phyloP scores from a whole-genome alignment of 441 rosid species.

The Erodium moschatum region DNA sequence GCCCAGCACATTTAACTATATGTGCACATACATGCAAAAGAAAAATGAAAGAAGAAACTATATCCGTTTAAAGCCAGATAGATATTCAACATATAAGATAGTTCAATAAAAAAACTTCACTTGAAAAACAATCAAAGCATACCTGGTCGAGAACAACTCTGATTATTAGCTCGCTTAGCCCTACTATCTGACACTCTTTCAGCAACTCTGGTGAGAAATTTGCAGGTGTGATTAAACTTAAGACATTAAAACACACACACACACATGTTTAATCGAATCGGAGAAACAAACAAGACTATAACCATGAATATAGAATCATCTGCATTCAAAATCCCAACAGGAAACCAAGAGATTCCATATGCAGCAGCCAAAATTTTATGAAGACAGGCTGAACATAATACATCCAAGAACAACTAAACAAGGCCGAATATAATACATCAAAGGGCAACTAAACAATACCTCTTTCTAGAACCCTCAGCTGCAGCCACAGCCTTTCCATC shows the following conservation, averaged over 20 bases:
- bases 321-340: neutral
- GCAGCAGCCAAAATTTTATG: neutral
- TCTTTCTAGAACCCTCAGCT: constrained; percentile 65
- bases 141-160: constrained; percentile 56
- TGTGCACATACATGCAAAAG: neutral
- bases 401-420: constrained; percentile 11
- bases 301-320: constrained; percentile 4
- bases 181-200: constrained; percentile 55
- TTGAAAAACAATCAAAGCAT: constrained; percentile 10
- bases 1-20: constrained; percentile 2
- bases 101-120: neutral
- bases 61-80: neutral
- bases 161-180: constrained; percentile 58
- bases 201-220: constrained; percentile 39
- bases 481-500: constrained; percentile 39
- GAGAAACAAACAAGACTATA: neutral
- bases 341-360: neutral
- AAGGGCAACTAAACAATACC: constrained; percentile 34
- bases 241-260: neutral
- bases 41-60: neutral
- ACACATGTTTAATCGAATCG: neutral
- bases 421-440: constrained; percentile 12
- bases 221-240: constrained; percentile 14
- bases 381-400: constrained; percentile 13
- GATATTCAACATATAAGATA: neutral